Conservation (phyloP, 2,329 filamentous ascomycete species). For the Beauveria brongniartii region DNA sequence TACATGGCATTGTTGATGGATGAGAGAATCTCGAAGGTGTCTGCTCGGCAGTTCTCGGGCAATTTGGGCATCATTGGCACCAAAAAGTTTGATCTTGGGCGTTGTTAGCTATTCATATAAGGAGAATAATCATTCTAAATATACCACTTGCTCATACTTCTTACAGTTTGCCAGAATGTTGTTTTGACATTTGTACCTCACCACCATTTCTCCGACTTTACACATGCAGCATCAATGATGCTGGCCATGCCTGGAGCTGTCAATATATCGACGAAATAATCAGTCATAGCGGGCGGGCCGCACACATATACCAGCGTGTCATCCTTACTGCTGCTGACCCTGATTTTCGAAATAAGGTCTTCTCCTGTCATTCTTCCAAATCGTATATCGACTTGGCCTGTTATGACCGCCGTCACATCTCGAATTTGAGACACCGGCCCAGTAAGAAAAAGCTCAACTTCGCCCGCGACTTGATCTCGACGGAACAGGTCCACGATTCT, state of each 20-base stretch:
- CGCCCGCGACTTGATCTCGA: constrained; percentile 28
- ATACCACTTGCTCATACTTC: neutral
- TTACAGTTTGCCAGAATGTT: neutral
- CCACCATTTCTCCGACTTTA: constrained; percentile 60
- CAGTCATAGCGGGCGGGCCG: constrained; percentile 61
- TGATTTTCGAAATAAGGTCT: constrained; percentile 35
- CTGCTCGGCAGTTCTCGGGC: neutral
- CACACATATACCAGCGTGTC: constrained; percentile 57
- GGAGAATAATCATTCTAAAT: neutral
- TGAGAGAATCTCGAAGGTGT: neutral
- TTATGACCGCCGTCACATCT: neutral
- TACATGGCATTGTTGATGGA: neutral
- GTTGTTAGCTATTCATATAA: neutral
- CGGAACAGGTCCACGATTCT: constrained; percentile 36
- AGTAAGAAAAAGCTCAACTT: constrained; percentile 41
- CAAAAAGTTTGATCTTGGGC: neutral
- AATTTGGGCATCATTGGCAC: neutral
- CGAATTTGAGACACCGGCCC: constrained; percentile 11
- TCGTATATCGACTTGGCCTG: constrained; percentile 14
- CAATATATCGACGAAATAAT: constrained; percentile 48
- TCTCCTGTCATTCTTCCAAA: constrained; percentile 33
- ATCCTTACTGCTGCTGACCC: constrained; percentile 20
- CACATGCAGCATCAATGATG: constrained; percentile 36
- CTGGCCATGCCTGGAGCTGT: constrained; percentile 21
- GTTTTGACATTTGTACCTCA: constrained; percentile 20